phyloP scores from a whole-genome alignment of 306 rosid genomes.

The Hippophae tibetana region DNA sequence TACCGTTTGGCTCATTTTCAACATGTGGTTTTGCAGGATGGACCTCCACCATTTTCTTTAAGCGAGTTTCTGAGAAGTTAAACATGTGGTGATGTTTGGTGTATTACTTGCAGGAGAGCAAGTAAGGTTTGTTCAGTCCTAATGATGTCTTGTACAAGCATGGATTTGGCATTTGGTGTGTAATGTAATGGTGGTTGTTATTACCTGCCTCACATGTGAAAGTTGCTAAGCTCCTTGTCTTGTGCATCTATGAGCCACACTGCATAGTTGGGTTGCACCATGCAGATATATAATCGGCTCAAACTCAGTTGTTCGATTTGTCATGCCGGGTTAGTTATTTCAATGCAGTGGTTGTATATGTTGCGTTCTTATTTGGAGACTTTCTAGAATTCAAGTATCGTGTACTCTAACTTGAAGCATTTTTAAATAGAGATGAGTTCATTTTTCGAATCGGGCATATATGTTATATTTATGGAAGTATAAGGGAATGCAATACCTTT shows the following conservation, averaged over 20 bases:
- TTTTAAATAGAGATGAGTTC: background rate
- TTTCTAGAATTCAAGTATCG: background rate
- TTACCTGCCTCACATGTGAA: conserved; percentile 11
- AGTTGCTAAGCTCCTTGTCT: conserved; percentile 16
- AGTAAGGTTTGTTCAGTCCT: conserved; percentile 12
- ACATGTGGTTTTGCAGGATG: conserved; percentile 42
- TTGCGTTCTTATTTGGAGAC: background rate
- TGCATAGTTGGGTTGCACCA: conserved; percentile 11
- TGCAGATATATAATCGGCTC: conserved; percentile 8
- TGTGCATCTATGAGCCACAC: conserved; percentile 15
- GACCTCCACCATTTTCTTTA: conserved; percentile 50
- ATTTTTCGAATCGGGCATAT: no score
- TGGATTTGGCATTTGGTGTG: conserved; percentile 13
- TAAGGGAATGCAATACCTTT: no score
- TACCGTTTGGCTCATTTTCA: conserved; percentile 14
- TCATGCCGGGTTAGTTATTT: conserved; percentile 10
- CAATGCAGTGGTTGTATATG: conserved; percentile 18
- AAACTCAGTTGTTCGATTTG: conserved; percentile 10
- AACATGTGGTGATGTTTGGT: conserved; percentile 10
- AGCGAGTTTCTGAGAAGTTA: conserved; percentile 63
- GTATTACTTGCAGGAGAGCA: conserved; percentile 11
- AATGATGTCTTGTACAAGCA: conserved; percentile 15
- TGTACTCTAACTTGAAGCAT: conserved; percentile 1
- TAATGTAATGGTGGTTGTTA: conserved; percentile 16
- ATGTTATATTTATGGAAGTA: no score